Percentiles rank a stretch among this genome's conserved stretches.
Evolutionary conservation across 257 asterid species (phyloP).

Genomic region (Salvia splendens): DNA sequence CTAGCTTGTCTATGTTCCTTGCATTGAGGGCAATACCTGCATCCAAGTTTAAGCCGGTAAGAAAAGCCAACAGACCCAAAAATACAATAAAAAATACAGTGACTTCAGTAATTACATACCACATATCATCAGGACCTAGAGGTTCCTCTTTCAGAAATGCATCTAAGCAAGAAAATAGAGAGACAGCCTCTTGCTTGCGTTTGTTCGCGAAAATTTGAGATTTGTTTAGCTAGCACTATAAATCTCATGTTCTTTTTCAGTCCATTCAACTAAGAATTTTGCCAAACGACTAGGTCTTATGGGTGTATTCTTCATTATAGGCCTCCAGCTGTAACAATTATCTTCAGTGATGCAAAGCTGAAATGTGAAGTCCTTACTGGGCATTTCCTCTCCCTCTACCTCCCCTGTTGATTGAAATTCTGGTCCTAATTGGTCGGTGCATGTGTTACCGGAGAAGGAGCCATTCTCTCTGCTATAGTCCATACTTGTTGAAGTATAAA

Average conservation of each 20-base stretch:
- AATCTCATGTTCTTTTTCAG: constrained; percentile 61
- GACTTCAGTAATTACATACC: constrained; percentile 46
- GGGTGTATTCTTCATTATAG: constrained; percentile 64
- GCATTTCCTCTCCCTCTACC: constrained; percentile 49
- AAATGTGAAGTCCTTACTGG: constrained; percentile 60
- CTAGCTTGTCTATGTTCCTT: constrained; percentile 94
- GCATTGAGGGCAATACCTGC: constrained; percentile 95
- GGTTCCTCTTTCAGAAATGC: constrained; percentile 97
- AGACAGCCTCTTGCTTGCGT: constrained; percentile 84
- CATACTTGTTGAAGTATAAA: constrained; percentile 35
- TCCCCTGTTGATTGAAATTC: constrained; percentile 40
- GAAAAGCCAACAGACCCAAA: neutral
- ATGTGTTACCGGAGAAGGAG: constrained; percentile 23
- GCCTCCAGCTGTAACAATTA: constrained; percentile 64
- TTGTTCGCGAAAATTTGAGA: constrained; percentile 71
- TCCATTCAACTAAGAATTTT: constrained; percentile 80
- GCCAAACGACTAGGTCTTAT: constrained; percentile 48
- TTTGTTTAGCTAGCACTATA: constrained; percentile 76
- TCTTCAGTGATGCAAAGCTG: constrained; percentile 72
- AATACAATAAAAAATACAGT: neutral
- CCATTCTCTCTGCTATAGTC: constrained; percentile 44
- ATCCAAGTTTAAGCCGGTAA: neutral
- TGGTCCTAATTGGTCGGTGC: constrained; percentile 33
- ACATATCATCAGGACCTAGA: constrained; percentile 97
- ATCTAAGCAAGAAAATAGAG: constrained; percentile 92